phyloP scores from a whole-genome alignment of 2,329 filamentous ascomycete species.

The Fusarium citri region DNA sequence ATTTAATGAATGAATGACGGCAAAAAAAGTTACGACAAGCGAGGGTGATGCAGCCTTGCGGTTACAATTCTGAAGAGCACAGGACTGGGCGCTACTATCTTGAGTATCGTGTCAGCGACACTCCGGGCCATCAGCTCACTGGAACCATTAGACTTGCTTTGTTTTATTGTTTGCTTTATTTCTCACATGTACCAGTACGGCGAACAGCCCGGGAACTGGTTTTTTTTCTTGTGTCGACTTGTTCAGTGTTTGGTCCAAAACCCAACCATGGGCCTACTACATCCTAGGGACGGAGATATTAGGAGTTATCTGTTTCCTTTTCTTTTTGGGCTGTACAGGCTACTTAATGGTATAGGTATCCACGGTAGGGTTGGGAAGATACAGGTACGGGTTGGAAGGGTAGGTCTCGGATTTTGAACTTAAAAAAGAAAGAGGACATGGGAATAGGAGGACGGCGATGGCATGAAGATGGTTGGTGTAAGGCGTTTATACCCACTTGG shows the following conservation, averaged over 20 bases:
- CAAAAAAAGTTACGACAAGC: conserved; percentile 45
- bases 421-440: conserved; percentile 21
- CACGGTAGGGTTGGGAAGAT: neutral
- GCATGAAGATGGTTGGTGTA: conserved; percentile 37
- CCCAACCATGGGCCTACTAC: conserved; percentile 27
- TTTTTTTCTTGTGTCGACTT: conserved; percentile 20
- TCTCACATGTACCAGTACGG: conserved; percentile 36
- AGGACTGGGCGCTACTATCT: conserved; percentile 16
- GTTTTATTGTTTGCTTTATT: conserved; percentile 24
- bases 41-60: conserved; percentile 22
- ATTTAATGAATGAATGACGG: conserved; percentile 46
- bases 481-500: conserved; percentile 52
- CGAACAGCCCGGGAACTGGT: conserved; percentile 21
- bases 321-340: conserved; percentile 32
- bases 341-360: conserved; percentile 37
- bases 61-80: conserved; percentile 24
- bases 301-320: conserved; percentile 18
- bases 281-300: conserved; percentile 3
- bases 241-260: conserved; percentile 18
- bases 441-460: conserved; percentile 20
- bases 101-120: conserved; percentile 13
- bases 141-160: conserved; percentile 39
- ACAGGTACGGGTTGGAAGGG: conserved; percentile 18
- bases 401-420: conserved; percentile 18
- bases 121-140: conserved; percentile 22